These are phyloP conservation scores for Drosera capensis DNA, from an alignment of 148 eudicot species.

Conservation along the genomic window DNA sequence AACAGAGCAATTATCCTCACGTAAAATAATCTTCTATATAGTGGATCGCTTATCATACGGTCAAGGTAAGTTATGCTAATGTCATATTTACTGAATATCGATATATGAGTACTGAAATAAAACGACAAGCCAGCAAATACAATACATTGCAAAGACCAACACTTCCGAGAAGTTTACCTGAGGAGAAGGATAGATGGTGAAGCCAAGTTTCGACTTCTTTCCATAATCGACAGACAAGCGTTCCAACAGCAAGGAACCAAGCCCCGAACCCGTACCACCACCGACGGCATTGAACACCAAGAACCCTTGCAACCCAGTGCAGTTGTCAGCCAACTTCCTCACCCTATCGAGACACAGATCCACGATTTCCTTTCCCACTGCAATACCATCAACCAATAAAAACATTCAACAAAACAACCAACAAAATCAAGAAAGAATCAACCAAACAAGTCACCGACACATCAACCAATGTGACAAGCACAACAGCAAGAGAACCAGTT, in stretches of 20 bases:
- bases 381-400: background rate
- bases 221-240: background rate
- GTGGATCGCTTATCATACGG: too few species aligned
- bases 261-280: background rate
- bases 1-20: too few species aligned
- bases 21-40: too few species aligned
- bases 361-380: background rate
- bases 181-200: background rate
- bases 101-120: too few species aligned
- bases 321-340: background rate
- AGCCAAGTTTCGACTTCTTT: background rate
- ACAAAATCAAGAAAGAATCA: too few species aligned
- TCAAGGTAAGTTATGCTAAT: too few species aligned
- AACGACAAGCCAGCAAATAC: too few species aligned
- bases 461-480: background rate
- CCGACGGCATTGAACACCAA: too few species aligned
- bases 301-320: background rate
- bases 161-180: background rate
- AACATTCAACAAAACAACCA: background rate
- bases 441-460: background rate
- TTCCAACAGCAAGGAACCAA: background rate
- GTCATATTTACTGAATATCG: too few species aligned
- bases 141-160: background rate
- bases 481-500: background rate
- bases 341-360: background rate